Evolutionary conservation across 805 yeast species (phyloP).

Genomic region (Maudiozyma barnettii): DNA sequence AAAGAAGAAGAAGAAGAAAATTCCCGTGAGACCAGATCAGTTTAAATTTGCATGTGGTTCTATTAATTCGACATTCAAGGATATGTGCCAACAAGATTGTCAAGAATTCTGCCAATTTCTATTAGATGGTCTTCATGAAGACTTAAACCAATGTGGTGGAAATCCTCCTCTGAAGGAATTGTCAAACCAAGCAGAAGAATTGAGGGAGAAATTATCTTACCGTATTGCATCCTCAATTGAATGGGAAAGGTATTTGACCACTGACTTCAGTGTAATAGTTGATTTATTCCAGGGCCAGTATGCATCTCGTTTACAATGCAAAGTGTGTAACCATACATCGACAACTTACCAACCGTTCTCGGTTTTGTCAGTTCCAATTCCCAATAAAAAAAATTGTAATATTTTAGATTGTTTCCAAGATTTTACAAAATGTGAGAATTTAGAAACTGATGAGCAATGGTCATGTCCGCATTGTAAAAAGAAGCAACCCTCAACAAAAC

Average conservation of each 20-base stretch:
- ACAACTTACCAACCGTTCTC: constrained; percentile 84
- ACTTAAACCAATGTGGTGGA: constrained; percentile 59
- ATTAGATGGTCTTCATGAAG: constrained; percentile 87
- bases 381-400: constrained; percentile 31
- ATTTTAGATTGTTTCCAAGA: constrained; percentile 65
- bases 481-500: constrained; percentile 58
- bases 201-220: constrained; percentile 63
- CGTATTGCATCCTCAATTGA: constrained; percentile 81
- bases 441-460: constrained; percentile 81
- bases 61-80: constrained; percentile 66
- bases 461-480: constrained; percentile 66
- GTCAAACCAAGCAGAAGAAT: constrained; percentile 59
- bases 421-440: constrained; percentile 65
- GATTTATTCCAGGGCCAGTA: constrained; percentile 87
- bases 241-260: constrained; percentile 82
- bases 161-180: constrained; percentile 48
- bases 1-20: neutral
- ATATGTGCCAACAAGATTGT: constrained; percentile 83
- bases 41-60: constrained; percentile 65
- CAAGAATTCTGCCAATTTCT: constrained; percentile 87
- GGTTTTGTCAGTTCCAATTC: constrained; percentile 72
- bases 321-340: constrained; percentile 64
- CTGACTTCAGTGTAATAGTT: constrained; percentile 73
- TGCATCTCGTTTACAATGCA: constrained; percentile 64
- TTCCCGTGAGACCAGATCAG: constrained; percentile 46